Evolutionary conservation across 2,329 filamentous ascomycete species (phyloP).

Genomic region (Pyrenophora seminiperda): DNA sequence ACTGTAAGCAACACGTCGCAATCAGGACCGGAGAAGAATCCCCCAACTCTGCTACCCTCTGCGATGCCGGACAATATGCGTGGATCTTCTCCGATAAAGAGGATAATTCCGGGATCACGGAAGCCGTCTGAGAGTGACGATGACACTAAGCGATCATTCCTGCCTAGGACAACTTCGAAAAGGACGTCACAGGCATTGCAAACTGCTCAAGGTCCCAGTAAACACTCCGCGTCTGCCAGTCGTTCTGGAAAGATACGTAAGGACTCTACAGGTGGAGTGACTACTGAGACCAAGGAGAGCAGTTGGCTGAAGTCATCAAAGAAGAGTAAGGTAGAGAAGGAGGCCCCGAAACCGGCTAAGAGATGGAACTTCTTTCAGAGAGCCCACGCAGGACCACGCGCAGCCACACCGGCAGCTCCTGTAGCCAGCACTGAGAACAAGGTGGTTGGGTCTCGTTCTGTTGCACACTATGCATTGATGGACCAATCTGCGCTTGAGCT

Average conservation of each 20-base stretch:
- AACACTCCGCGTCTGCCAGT: conserved; percentile 18
- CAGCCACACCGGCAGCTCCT: conserved; percentile 38
- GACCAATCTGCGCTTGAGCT: conserved; percentile 55
- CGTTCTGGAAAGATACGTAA: conserved; percentile 32
- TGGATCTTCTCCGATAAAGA: conserved; percentile 40
- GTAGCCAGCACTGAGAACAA: conserved; percentile 48
- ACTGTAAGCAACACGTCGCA: conserved; percentile 26
- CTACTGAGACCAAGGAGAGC: conserved; percentile 44
- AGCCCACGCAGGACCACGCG: conserved; percentile 50
- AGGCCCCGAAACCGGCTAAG: conserved; percentile 46
- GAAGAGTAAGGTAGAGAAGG: conserved; percentile 34
- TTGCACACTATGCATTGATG: conserved; percentile 64
- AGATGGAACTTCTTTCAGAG: conserved; percentile 67
- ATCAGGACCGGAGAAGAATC: conserved; percentile 22
- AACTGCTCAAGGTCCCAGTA: conserved; percentile 24
- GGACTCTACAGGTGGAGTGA: conserved; percentile 28
- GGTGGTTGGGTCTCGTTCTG: conserved; percentile 46
- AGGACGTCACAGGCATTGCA: conserved; percentile 38
- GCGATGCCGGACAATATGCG: conserved; percentile 46
- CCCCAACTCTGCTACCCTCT: conserved; percentile 43
- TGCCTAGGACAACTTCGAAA: conserved; percentile 37
- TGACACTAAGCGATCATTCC: conserved; percentile 41
- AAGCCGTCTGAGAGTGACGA: conserved; percentile 47
- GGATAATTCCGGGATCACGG: conserved; percentile 29
- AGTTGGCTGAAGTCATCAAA: conserved; percentile 47